A percentile compares a stretch with the other conserved stretches of the same genome.
These are phyloP conservation scores for Toxicodendron radicans DNA, from an alignment of 345 rosid genomes.

Conservation along the genomic window DNA sequence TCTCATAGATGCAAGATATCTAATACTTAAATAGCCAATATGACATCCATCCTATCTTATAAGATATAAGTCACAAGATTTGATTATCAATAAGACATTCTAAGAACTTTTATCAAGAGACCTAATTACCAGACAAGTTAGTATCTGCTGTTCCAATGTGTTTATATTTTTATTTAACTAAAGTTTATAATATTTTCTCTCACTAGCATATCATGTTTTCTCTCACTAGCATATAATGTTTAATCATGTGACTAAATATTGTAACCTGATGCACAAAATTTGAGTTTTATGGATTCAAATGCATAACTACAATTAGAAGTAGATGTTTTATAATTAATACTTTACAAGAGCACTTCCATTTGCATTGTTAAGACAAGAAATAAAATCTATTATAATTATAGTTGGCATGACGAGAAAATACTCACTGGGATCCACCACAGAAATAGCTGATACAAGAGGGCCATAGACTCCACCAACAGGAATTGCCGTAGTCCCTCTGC, in stretches of 20 bases:
- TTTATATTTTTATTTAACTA: too few relatives aligned
- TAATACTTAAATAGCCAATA: not conserved
- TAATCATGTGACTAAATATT: too few relatives aligned
- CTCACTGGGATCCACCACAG: slow-evolving; percentile 35
- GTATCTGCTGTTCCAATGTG: too few relatives aligned
- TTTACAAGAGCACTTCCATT: not conserved
- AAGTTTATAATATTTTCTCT: too few relatives aligned
- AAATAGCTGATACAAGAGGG: slow-evolving; percentile 58
- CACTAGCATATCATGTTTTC: too few relatives aligned
- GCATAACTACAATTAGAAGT: not conserved
- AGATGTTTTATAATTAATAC: not conserved
- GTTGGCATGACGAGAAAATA: not conserved
- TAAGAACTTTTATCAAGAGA: too few relatives aligned
- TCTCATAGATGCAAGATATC: not conserved
- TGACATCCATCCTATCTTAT: too few relatives aligned
- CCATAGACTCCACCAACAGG: slow-evolving; percentile 54
- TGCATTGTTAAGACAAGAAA: not conserved
- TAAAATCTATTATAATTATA: not conserved
- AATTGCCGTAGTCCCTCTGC: slow-evolving; percentile 57
- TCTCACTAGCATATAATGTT: too few relatives aligned
- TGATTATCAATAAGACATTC: too few relatives aligned
- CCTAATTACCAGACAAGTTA: too few relatives aligned
- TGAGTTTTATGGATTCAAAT: not conserved
- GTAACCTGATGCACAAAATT: too few relatives aligned
- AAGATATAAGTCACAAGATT: too few relatives aligned